phyloP scores from a whole-genome alignment of 768 basidiomycete species.

The Mycena haematopus region DNA sequence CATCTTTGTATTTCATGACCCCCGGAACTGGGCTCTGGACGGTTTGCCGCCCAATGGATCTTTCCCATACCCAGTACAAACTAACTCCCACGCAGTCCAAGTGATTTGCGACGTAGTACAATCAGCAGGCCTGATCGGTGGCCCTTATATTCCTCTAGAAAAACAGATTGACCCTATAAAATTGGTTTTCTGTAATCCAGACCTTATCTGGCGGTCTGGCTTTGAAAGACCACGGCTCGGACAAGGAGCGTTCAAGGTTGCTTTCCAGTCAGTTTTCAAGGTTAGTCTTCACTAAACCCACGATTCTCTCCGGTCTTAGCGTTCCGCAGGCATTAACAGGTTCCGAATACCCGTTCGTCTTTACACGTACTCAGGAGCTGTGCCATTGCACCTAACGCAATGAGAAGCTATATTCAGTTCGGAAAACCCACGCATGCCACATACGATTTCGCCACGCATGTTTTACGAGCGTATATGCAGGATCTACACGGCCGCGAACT shows the following conservation, averaged over 20 bases:
- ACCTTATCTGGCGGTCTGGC: conserved; percentile 87
- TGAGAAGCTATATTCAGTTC: conserved; percentile 60
- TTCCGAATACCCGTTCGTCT: conserved; percentile 56
- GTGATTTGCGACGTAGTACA: conserved; percentile 77
- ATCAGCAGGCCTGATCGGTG: conserved; percentile 70
- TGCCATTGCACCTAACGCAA: neutral
- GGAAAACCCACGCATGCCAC: conserved; percentile 90
- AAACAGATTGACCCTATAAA: conserved; percentile 55
- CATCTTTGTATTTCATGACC: conserved; percentile 88
- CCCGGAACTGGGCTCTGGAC: conserved; percentile 87
- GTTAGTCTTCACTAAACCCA: conserved; percentile 35
- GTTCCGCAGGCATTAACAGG: conserved; percentile 69
- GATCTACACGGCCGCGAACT: conserved; percentile 41
- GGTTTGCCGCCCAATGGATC: conserved; percentile 34
- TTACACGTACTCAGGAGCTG: neutral
- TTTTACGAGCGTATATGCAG: conserved; percentile 57
- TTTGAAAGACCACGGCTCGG: conserved; percentile 82
- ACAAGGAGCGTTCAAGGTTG: conserved; percentile 87
- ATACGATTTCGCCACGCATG: conserved; percentile 78
- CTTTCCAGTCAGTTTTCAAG: conserved; percentile 79
- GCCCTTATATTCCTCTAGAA: conserved; percentile 48
- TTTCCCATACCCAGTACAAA: neutral
- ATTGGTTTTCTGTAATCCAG: conserved; percentile 90
- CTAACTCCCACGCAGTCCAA: conserved; percentile 50
- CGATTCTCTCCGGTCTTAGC: conserved; percentile 16